phyloP scores from a whole-genome alignment of 2,329 filamentous ascomycete species.

The Xylaria digitata region DNA sequence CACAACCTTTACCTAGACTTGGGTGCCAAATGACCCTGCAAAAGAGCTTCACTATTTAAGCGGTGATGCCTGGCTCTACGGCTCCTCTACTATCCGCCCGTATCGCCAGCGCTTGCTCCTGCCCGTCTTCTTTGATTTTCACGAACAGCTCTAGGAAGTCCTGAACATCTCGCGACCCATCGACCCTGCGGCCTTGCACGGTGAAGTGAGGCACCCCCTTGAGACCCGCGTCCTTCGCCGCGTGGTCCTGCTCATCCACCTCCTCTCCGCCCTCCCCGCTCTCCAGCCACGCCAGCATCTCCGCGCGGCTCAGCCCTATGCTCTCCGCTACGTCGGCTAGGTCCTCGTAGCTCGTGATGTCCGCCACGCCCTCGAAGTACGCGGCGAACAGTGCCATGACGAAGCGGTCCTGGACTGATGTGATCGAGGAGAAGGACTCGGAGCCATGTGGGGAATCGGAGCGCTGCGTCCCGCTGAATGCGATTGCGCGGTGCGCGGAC shows the following conservation, averaged over 20 bases:
- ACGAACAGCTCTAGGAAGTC: constrained; percentile 32
- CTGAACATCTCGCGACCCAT: constrained; percentile 36
- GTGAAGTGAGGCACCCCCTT: constrained; percentile 37
- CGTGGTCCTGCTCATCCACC: constrained; percentile 37
- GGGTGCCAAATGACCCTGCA: background rate
- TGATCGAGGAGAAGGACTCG: background rate
- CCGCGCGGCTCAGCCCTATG: constrained; percentile 30
- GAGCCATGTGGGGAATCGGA: background rate
- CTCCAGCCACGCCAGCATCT: constrained; percentile 34
- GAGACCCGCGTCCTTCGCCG: constrained; percentile 16
- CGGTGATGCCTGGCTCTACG: background rate
- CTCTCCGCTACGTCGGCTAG: constrained; percentile 32
- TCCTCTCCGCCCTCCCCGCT: constrained; percentile 31
- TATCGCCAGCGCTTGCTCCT: background rate
- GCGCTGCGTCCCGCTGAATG: constrained; percentile 35
- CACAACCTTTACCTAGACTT: background rate
- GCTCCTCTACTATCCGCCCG: background rate
- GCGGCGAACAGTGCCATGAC: constrained; percentile 33
- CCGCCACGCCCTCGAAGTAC: constrained; percentile 32
- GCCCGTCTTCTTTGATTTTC: constrained; percentile 32
- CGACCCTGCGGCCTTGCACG: constrained; percentile 28
- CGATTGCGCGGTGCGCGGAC: constrained; percentile 40
- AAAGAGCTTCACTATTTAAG: background rate
- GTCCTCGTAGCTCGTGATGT: constrained; percentile 32
- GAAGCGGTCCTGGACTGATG: constrained; percentile 21